Base-by-base conservation (phyloP, 768 basidiomycete genomes). In the Agrocybe pediades region DNA sequence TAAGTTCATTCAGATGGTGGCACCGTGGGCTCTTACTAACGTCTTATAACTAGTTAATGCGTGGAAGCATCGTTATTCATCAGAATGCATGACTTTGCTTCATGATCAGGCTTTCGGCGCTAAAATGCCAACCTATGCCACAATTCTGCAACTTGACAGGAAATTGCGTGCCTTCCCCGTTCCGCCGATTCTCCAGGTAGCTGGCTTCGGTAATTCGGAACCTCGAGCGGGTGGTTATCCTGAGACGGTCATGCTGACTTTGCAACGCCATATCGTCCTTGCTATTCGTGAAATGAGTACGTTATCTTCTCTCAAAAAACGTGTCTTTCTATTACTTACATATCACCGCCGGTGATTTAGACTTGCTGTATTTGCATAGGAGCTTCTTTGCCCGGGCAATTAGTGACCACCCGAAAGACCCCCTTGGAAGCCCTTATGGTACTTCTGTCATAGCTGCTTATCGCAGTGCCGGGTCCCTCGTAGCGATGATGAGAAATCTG, bases 401-500 rank as follows among this genome's bases (percentile, higher is more conserved):
- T 53, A 85, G 81, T 61, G 87, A 88, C 62, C 84, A 86, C 63
- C 86, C 86, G 26, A 86, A 85, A 62, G 87, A 88, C 61, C 87
- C 87, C 23, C 73, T 88, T 27, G 86, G 85, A 9, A 87, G 85
- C 62, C 83, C 85, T 13, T 87, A 86, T 56, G 86, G 85, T 9
- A 84, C 85, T 2, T 87, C 86, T 3, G 87, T 88, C 17, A 84
- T 87, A 58, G 86, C 87, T 41, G 86, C 87, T 16, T 88, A 87
- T 67, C 79, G 87, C 40, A 87, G 86, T 58, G 86, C 87, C 8
- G 84, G 86, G 27, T 86, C 86, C 2, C 76, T 88, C 6, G 81
- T 88, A 30, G 87, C 85, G 4, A 70, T 87, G 62, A 84, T 88
- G 82, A 78, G 84, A 43, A 87, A 86, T 62, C 70, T 88, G 24